Percentiles rank a stretch among this genome's conserved stretches.
Conservation (phyloP, 495 filamentous ascomycete genomes). For the Penicillium maclennaniae region DNA sequence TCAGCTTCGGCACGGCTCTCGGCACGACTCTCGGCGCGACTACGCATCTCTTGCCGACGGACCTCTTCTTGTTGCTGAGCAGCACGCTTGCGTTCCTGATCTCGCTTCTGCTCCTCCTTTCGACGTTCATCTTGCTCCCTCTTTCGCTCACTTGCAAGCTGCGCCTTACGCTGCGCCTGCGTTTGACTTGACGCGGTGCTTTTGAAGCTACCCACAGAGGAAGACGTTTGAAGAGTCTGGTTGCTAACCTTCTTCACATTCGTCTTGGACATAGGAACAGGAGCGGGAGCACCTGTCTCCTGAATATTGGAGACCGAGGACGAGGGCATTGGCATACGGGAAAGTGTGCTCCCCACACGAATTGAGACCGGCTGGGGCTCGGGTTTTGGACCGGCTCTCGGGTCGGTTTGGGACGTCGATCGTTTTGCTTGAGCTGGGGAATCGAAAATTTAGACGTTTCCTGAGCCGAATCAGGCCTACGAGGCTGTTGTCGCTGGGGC, state of each 20-base stretch:
- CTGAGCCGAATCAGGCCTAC: conserved; percentile 27
- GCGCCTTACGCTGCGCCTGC: conserved; percentile 45
- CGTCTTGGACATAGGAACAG: conserved; percentile 27
- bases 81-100: conserved; percentile 71
- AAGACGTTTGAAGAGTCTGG: conserved; percentile 60
- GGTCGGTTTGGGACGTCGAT: conserved; percentile 68
- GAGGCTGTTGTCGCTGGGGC: conserved; percentile 47
- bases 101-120: conserved; percentile 73
- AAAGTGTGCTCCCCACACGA: conserved; percentile 64
- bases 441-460: conserved; percentile 38
- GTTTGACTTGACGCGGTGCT: conserved; percentile 58
- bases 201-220: conserved; percentile 65
- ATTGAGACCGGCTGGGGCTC: conserved; percentile 78
- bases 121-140: conserved; percentile 77
- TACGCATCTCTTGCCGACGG: conserved; percentile 30
- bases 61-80: conserved; percentile 50
- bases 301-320: conserved; percentile 54
- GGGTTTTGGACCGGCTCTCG: conserved; percentile 59
- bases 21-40: conserved; percentile 16
- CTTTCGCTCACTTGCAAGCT: conserved; percentile 69
- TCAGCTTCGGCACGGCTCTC: conserved; percentile 45
- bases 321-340: conserved; percentile 63
- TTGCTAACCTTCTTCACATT: conserved; percentile 62
- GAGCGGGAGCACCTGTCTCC: conserved; percentile 51
- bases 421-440: conserved; percentile 50